phyloP scores from a whole-genome alignment of 495 filamentous ascomycete species.

The Neurospora tetraspora region DNA sequence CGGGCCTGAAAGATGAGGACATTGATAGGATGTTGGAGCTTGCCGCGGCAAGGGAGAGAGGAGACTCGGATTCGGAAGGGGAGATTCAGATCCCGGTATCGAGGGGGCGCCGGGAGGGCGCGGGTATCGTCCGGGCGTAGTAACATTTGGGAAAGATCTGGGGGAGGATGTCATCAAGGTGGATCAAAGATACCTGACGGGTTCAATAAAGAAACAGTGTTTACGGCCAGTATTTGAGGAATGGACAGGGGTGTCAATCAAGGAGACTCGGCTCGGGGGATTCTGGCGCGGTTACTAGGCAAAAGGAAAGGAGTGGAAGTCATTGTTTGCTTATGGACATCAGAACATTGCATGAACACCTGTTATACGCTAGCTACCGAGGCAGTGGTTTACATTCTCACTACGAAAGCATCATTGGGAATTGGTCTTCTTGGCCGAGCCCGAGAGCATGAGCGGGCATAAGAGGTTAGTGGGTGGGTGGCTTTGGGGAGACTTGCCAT shows the following conservation, averaged over 20 bases:
- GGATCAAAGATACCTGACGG: not conserved
- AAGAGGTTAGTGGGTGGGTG: not conserved
- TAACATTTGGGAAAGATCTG: not conserved
- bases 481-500: not conserved
- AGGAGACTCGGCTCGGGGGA: not conserved
- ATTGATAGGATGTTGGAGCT: conserved; percentile 39
- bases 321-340: not conserved
- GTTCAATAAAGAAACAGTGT: not conserved
- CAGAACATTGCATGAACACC: not conserved
- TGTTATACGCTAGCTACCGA: not conserved
- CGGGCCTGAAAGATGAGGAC: conserved; percentile 30
- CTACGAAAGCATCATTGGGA: not conserved
- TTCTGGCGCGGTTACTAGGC: not conserved
- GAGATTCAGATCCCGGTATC: conserved; percentile 34
- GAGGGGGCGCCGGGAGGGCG: conserved; percentile 21
- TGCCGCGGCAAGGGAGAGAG: conserved; percentile 21
- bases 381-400: not conserved
- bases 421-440: not conserved
- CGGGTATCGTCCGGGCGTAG: not conserved
- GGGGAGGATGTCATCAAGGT: not conserved
- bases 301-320: not conserved
- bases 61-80: conserved; percentile 38
- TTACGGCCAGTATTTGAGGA: not conserved
- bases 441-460: not conserved
- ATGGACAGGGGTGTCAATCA: not conserved